Conservation (phyloP, 2,329 filamentous ascomycete species). For the Stachybotrys elegans region DNA sequence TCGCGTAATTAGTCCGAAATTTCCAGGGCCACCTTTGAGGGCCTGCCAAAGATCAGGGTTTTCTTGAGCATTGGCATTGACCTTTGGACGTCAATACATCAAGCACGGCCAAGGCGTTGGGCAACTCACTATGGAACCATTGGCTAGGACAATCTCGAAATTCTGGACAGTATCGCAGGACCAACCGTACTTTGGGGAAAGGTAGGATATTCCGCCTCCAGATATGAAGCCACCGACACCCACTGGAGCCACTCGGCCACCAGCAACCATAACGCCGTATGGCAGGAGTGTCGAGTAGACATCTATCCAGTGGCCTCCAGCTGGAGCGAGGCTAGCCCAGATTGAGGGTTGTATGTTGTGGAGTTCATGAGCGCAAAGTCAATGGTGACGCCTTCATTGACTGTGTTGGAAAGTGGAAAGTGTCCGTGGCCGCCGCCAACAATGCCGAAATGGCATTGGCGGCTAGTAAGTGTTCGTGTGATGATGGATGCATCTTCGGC, state of each 20-base stretch:
- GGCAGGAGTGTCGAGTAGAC: constrained; percentile 2
- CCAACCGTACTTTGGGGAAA: constrained; percentile 9
- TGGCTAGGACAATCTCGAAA: constrained; percentile 9
- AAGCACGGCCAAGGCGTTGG: too few species aligned
- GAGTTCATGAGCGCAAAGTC: background rate
- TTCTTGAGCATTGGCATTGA: too few species aligned
- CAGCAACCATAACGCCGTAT: background rate
- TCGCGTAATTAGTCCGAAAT: too few species aligned
- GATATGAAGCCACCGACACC: constrained; percentile 5
- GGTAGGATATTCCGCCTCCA: constrained; percentile 13
- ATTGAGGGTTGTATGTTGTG: background rate
- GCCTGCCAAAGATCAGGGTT: too few species aligned
- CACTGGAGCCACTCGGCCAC: background rate
- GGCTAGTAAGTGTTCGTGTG: too few species aligned
- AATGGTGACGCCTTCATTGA: background rate
- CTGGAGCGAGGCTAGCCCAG: background rate
- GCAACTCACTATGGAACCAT: constrained; percentile 33
- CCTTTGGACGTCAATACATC: too few species aligned
- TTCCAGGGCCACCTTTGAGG: too few species aligned
- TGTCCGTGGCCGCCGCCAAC: background rate
- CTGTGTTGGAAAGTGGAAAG: background rate
- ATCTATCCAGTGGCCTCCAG: constrained; percentile 1
- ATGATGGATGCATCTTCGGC: too few species aligned
- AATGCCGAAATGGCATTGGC: background rate
- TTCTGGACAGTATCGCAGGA: constrained; percentile 7